A percentile compares a stretch with the other conserved stretches of the same genome.
Evolutionary conservation across 768 basidiomycete genomes (phyloP).

Genomic region (Crucibulum laeve): DNA sequence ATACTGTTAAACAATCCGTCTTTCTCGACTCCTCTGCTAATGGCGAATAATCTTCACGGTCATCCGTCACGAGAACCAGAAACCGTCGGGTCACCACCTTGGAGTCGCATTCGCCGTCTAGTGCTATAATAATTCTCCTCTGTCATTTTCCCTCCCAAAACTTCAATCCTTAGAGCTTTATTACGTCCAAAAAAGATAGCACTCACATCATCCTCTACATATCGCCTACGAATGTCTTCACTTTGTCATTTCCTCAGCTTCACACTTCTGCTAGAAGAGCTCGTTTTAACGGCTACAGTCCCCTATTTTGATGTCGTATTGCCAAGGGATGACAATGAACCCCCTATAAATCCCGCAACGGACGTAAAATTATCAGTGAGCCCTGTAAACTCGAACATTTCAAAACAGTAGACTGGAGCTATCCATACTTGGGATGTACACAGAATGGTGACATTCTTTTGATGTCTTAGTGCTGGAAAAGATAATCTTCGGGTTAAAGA

Average conservation of each 20-base stretch:
- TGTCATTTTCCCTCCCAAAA: conserved; percentile 29
- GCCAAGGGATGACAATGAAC: conserved; percentile 10
- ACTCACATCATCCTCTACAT: conserved; percentile 19
- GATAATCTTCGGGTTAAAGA: conserved; percentile 40
- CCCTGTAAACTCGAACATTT: conserved; percentile 32
- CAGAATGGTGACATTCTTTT: conserved; percentile 37
- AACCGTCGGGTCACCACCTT: not conserved
- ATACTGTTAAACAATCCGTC: no score
- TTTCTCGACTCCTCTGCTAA: no score
- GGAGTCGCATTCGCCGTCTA: conserved; percentile 25
- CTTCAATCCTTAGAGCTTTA: conserved; percentile 38
- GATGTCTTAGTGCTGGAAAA: conserved; percentile 33
- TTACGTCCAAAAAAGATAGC: conserved; percentile 24
- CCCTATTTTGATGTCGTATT: conserved; percentile 31
- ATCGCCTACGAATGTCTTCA: conserved; percentile 33
- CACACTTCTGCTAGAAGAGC: conserved; percentile 35
- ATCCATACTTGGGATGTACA: conserved; percentile 38
- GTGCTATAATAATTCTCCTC: conserved; percentile 38
- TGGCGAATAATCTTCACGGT: not conserved
- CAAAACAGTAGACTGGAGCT: conserved; percentile 44
- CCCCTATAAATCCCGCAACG: conserved; percentile 1
- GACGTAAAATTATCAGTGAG: conserved; percentile 4
- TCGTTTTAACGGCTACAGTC: conserved; percentile 36
- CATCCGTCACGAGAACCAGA: not conserved
- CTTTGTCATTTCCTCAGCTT: conserved; percentile 30